Conservation (phyloP, 768 basidiomycete species). For the Phaeotremella fagi region DNA sequence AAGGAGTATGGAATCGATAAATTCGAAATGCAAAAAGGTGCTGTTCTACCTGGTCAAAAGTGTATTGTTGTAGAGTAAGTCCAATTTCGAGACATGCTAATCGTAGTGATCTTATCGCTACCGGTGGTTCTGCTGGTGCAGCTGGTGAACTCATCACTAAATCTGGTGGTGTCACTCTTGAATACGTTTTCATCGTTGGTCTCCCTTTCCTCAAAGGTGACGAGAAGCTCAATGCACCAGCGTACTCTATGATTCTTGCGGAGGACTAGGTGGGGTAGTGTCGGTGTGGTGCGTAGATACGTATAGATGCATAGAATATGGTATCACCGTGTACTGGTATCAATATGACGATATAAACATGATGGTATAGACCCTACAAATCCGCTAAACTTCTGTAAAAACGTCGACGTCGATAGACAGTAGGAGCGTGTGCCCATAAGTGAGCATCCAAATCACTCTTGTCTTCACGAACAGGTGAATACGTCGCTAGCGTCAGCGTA, state of each 20-base stretch:
- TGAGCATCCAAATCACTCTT: constrained; percentile 2
- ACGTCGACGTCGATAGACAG: not conserved
- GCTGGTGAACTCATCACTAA: constrained; percentile 82
- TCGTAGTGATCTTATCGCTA: constrained; percentile 77
- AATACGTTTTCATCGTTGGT: constrained; percentile 93
- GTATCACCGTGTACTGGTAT: too few relatives aligned
- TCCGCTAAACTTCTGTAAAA: constrained; percentile 3
- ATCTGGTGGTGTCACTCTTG: constrained; percentile 75
- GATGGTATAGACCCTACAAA: too few relatives aligned
- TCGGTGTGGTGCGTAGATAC: not conserved
- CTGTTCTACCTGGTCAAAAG: constrained; percentile 73
- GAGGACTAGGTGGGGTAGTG: constrained; percentile 53
- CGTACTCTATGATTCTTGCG: constrained; percentile 79
- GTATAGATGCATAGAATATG: not conserved
- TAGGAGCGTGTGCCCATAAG: not conserved
- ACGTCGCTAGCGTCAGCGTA: not conserved
- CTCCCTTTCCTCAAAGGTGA: constrained; percentile 53
- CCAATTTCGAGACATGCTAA: not conserved
- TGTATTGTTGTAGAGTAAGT: constrained; percentile 74
- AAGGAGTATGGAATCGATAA: constrained; percentile 92
- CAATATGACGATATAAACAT: too few relatives aligned
- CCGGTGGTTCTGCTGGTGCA: constrained; percentile 89
- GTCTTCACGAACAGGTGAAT: not conserved
- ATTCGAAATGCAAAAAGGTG: constrained; percentile 92
- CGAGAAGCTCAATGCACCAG: constrained; percentile 74